These are phyloP conservation scores for Neofusicoccum ribis DNA, from an alignment of 2,329 filamentous ascomycete species.

Conservation along the genomic window DNA sequence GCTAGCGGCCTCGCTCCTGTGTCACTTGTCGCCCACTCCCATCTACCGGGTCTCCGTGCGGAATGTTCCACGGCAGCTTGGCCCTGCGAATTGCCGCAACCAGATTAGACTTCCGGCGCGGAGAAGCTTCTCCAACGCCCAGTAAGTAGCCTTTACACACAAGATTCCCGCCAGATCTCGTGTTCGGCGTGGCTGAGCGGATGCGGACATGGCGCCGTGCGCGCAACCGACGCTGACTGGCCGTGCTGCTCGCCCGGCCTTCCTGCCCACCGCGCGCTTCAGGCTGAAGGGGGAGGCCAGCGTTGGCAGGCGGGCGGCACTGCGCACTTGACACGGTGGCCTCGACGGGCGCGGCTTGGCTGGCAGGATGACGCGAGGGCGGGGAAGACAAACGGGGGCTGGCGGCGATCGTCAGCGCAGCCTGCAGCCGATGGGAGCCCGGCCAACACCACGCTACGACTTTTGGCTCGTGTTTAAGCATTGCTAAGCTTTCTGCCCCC, in stretches of 20 bases:
- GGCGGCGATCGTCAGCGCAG: not conserved
- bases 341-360: not conserved
- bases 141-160: too few species aligned
- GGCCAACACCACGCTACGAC: too few species aligned
- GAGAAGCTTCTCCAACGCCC: not conserved
- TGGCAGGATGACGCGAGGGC: not conserved
- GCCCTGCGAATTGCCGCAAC: not conserved
- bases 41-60: not conserved
- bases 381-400: not conserved
- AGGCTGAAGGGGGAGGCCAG: too few species aligned
- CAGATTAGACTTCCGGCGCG: too few species aligned
- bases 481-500: not conserved
- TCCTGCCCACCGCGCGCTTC: too few species aligned
- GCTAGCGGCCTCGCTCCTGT: too few species aligned
- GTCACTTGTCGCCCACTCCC: too few species aligned
- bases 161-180: not conserved
- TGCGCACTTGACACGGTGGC: not conserved
- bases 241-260: too few species aligned
- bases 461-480: conserved; percentile 4
- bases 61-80: not conserved
- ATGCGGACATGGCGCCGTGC: not conserved
- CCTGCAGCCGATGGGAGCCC: not conserved
- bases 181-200: not conserved
- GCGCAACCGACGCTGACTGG: not conserved
- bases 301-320: too few species aligned